These are phyloP conservation scores for Fusarium tuaranense DNA, from an alignment of 2,329 filamentous ascomycete species.

Conservation along the genomic window DNA sequence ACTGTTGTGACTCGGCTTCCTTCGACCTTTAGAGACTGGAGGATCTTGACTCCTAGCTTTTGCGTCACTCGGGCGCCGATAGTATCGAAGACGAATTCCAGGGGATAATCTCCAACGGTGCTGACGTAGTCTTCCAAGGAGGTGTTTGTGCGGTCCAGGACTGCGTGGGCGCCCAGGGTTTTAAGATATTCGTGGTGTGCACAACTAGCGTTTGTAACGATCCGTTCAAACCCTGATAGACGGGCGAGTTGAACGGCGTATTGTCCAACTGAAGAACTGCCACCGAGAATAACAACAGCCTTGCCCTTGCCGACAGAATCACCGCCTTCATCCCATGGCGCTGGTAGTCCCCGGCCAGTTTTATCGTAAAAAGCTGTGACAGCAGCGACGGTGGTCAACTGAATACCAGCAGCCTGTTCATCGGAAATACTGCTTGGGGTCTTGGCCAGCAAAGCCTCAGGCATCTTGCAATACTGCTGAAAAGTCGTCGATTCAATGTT, in stretches of 20 bases:
- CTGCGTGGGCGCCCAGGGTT: conserved; percentile 29
- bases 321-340: conserved; percentile 46
- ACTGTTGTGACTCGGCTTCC: conserved; percentile 34
- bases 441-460: conserved; percentile 47
- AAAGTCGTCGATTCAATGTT: conserved; percentile 48
- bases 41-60: conserved; percentile 44
- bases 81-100: conserved; percentile 47
- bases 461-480: conserved; percentile 53
- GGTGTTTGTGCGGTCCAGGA: conserved; percentile 39
- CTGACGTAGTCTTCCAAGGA: conserved; percentile 38
- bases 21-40: conserved; percentile 29
- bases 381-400: conserved; percentile 12
- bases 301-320: conserved; percentile 34
- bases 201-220: conserved; percentile 22
- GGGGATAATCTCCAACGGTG: conserved; percentile 40
- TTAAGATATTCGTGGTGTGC: conserved; percentile 24
- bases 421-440: conserved; percentile 46
- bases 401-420: conserved; percentile 41
- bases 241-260: conserved; percentile 26
- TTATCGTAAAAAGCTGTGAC: not conserved
- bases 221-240: conserved; percentile 21
- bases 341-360: conserved; percentile 36
- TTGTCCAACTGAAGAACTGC: conserved; percentile 41
- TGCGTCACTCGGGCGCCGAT: conserved; percentile 48
- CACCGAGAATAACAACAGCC: conserved; percentile 48